Conservation (phyloP, 352 stramenopile species). For the Phytophthora kernoviae region DNA sequence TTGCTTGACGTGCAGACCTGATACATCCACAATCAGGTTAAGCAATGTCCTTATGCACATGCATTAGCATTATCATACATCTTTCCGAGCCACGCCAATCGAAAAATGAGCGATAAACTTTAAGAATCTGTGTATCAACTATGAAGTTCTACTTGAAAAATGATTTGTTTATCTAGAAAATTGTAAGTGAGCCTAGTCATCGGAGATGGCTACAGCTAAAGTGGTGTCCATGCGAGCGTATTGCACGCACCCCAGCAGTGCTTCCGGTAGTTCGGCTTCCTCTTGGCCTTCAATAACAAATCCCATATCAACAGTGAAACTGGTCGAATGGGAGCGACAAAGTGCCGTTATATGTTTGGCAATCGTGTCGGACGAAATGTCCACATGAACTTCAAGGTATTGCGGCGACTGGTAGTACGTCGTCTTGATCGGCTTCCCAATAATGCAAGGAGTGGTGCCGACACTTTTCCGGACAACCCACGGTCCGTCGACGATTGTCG, state of each 20-base stretch:
- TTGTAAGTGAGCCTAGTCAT: constrained; percentile 15
- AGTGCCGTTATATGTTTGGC: constrained; percentile 79
- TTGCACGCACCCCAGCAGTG: constrained; percentile 73
- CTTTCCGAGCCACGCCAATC: constrained; percentile 4
- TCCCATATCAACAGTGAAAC: constrained; percentile 78
- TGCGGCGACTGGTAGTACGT: constrained; percentile 59
- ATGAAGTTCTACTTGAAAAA: neutral
- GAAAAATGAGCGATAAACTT: constrained; percentile 1
- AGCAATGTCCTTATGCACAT: neutral
- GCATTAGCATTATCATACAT: constrained; percentile 20
- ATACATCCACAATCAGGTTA: constrained; percentile 8
- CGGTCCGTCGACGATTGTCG: constrained; percentile 72
- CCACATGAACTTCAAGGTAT: constrained; percentile 81
- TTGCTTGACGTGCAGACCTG: constrained; percentile 84
- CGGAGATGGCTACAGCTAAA: constrained; percentile 49
- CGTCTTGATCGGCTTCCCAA: constrained; percentile 71
- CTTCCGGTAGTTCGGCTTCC: constrained; percentile 72
- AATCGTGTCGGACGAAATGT: constrained; percentile 76
- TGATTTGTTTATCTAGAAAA: neutral
- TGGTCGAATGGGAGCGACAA: constrained; percentile 66
- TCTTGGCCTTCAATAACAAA: constrained; percentile 75
- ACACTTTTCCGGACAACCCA: constrained; percentile 87
- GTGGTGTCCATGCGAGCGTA: constrained; percentile 72
- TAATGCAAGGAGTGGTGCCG: constrained; percentile 74
- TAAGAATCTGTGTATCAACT: neutral